These are phyloP conservation scores for Chaetomium tenue DNA, from an alignment of 495 filamentous ascomycete species.

Conservation along the genomic window DNA sequence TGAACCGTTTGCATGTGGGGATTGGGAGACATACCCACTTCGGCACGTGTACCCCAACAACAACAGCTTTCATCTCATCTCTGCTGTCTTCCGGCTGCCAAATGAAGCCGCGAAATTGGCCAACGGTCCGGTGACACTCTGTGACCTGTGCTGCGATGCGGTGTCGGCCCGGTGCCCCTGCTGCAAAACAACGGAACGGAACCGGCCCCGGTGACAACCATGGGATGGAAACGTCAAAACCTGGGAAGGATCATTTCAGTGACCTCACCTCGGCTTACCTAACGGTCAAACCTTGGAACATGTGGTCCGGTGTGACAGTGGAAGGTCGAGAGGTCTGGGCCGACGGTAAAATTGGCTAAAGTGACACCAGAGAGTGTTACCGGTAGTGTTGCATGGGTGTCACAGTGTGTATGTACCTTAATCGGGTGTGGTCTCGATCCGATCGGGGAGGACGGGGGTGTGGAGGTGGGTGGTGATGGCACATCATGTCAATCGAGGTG, in stretches of 20 bases:
- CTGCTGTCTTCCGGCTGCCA: constrained; percentile 1
- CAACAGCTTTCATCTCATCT: too few relatives aligned
- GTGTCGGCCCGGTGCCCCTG: constrained; percentile 16
- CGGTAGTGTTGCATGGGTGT: constrained; percentile 6
- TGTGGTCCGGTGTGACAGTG: background rate
- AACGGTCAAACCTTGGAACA: background rate
- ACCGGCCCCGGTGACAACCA: background rate
- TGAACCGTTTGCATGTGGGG: too few relatives aligned
- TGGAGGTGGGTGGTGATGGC: constrained; percentile 5
- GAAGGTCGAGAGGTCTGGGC: constrained; percentile 3
- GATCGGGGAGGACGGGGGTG: background rate
- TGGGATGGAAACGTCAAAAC: background rate
- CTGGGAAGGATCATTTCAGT: background rate
- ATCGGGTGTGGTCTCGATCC: constrained; percentile 1
- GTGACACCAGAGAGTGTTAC: constrained; percentile 4
- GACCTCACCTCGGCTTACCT: constrained; percentile 1
- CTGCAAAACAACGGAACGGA: constrained; percentile 5
- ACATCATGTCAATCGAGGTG: background rate
- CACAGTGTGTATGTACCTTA: background rate
- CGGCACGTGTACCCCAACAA: too few relatives aligned
- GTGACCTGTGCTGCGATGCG: background rate
- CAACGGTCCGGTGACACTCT: constrained; percentile 7
- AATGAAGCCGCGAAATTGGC: background rate
- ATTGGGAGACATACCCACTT: too few relatives aligned
- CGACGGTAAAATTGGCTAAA: constrained; percentile 5